A percentile compares a stretch with the other conserved stretches of the same genome.
Conservation (phyloP, 2,329 filamentous ascomycete species). For the Cytospora chrysosperma region DNA sequence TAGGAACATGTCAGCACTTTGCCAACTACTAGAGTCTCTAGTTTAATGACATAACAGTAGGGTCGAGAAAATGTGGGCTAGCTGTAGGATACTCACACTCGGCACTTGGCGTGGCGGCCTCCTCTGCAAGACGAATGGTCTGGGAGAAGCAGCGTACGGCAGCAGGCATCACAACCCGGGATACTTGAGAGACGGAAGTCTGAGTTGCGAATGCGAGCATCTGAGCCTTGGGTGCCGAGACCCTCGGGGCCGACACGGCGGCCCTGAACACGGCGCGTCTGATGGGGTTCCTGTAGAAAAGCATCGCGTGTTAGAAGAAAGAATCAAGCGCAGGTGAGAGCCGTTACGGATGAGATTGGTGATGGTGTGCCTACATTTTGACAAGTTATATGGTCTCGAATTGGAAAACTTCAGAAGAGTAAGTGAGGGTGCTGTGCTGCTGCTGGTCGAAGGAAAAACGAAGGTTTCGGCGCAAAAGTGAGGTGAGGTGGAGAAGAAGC, state of each 20-base stretch:
- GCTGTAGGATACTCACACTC: conserved; percentile 16
- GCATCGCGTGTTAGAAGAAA: conserved; percentile 17
- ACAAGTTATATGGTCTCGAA: neutral
- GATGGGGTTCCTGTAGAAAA: conserved; percentile 33
- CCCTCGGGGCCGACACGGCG: conserved; percentile 33
- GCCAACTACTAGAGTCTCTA: neutral
- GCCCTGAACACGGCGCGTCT: conserved; percentile 35
- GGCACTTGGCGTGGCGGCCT: conserved; percentile 19
- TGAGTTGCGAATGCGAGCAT: conserved; percentile 29
- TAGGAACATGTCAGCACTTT: neutral
- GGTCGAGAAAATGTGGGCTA: conserved; percentile 11
- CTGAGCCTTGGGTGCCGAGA: conserved; percentile 27
- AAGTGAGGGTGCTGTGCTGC: neutral
- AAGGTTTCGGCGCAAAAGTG: neutral
- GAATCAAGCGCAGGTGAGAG: neutral
- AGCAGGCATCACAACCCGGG: conserved; percentile 18
- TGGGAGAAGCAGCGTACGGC: conserved; percentile 35
- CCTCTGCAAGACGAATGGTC: conserved; percentile 26
- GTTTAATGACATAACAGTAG: neutral
- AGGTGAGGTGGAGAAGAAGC: neutral
- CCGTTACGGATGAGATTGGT: neutral
- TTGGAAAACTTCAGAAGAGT: neutral
- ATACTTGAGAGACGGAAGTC: conserved; percentile 22
- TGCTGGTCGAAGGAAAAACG: neutral
- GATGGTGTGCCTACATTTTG: conserved; percentile 16